Base-by-base conservation (phyloP, 768 basidiomycete species). In the Clitopilus hobsonii region DNA sequence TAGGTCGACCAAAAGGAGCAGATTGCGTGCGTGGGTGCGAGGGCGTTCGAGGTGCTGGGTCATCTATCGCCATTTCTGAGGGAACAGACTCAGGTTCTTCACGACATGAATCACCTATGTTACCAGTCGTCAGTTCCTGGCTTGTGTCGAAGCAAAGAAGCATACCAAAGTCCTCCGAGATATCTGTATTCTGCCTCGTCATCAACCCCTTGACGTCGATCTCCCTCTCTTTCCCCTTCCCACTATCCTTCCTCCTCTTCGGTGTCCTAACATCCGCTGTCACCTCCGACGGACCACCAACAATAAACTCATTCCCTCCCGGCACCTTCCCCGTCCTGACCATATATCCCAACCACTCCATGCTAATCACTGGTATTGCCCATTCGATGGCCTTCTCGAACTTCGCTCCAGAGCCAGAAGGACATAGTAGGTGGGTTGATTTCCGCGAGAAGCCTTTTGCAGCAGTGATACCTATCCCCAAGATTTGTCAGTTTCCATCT, bases 361-460 rank as follows among this genome's bases (percentile, higher is more conserved):
- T 73, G 30, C 78, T 74, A 20, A 95, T 76, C n/a, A 90, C 82
- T 0, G 86, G 84, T 6, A 88, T 80, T 13, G 76, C 77, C 94
- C 94, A 96, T 64, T 91, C 83, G 32, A 67, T 63, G 1, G 94
- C 92, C 65, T 87, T 91, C 14, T 85, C 81, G 51, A 81, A 91
- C 65, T 97, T 96, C 22, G 76, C 73, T 14, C 94, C 92, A 0
- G 65, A 71, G 0, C 78, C 81, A 5, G 83, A 76, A 0, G 89
- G 88, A 64, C 92, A 94, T 6, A 97, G 71, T 1, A 97, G 76
- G 60, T 96, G 90, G 0, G 94, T 94, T 1, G 86, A 81, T 10
- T 76, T 78, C 16, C 83, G 77, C 13, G 82, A 87, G 66, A 88
- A 88, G n/a, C 71, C 74, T 0, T 78, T 71, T 2, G 82, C 76